These are phyloP conservation scores for Aurifilum marmelostoma DNA, from an alignment of 2,329 filamentous ascomycete genomes.

Conservation along the genomic window DNA sequence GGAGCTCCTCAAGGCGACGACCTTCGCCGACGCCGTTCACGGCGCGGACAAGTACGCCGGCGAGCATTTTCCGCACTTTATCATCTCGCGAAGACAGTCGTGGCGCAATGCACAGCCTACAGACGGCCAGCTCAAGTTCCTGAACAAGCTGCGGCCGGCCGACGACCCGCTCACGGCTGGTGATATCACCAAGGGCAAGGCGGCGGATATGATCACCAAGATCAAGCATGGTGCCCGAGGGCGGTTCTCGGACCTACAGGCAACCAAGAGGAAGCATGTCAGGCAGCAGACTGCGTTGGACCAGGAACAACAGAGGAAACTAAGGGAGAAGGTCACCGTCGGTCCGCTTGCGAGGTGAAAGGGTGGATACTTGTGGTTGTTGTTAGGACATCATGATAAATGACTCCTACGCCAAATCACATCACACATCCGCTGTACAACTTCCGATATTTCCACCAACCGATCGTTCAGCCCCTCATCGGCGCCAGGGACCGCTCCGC, in stretches of 20 bases:
- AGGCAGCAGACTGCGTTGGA: conserved; percentile 43
- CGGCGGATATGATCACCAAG: conserved; percentile 90
- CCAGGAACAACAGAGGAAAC: conserved; percentile 43
- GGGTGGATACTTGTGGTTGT: not conserved
- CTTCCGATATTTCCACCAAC: not conserved
- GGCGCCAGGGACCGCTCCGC: not conserved
- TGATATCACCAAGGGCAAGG: conserved; percentile 76
- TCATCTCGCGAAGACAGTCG: conserved; percentile 65
- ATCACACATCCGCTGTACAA: not conserved
- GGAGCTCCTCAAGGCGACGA: conserved; percentile 65
- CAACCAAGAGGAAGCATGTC: conserved; percentile 54
- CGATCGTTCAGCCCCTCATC: not conserved
- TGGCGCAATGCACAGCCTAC: conserved; percentile 75
- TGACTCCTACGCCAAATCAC: not conserved
- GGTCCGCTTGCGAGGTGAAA: conserved; percentile 50
- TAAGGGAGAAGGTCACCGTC: conserved; percentile 57
- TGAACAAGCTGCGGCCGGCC: conserved; percentile 67
- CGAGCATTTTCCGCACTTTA: conserved; percentile 65
- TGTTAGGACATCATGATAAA: conserved; percentile 12
- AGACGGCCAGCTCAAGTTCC: conserved; percentile 66
- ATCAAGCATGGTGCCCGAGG: conserved; percentile 79
- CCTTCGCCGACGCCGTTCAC: conserved; percentile 76
- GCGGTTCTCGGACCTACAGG: conserved; percentile 59
- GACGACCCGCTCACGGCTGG: conserved; percentile 56
- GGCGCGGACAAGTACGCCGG: conserved; percentile 82